phyloP scores from a whole-genome alignment of 2,329 filamentous ascomycete species.

The Colletotrichum tanaceti region DNA sequence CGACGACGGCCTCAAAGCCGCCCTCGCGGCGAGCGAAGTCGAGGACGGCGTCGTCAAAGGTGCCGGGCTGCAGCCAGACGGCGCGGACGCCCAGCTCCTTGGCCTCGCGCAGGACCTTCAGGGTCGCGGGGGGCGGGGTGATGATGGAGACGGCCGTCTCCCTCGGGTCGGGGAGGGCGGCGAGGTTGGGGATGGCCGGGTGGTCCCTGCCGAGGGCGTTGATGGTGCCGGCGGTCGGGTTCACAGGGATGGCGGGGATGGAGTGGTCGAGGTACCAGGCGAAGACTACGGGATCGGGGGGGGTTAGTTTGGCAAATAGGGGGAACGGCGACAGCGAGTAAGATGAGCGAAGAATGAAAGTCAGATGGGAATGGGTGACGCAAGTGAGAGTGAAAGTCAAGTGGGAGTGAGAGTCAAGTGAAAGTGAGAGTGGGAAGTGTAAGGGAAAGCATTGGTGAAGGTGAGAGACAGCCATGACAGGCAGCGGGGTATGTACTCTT shows the following conservation, averaged over 20 bases:
- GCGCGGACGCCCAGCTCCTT: constrained; percentile 77
- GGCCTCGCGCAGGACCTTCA: constrained; percentile 80
- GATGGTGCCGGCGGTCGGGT: constrained; percentile 76
- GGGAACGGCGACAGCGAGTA: background rate
- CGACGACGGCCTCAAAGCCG: constrained; percentile 77
- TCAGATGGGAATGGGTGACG: background rate
- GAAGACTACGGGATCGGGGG: constrained; percentile 76
- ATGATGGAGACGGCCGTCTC: constrained; percentile 86
- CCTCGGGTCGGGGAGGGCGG: constrained; percentile 71
- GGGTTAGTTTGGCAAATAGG: constrained; percentile 11
- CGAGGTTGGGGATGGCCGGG: constrained; percentile 73
- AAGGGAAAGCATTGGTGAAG: background rate
- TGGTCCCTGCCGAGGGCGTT: constrained; percentile 62
- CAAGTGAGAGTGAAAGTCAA: constrained; percentile 6
- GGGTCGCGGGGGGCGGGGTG: constrained; percentile 83
- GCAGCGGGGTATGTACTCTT: constrained; percentile 73
- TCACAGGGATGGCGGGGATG: constrained; percentile 84
- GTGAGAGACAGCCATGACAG: background rate
- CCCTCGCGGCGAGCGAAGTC: constrained; percentile 71
- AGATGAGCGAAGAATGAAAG: background rate
- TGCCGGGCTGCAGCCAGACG: constrained; percentile 93
- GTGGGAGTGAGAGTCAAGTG: too few relatives aligned
- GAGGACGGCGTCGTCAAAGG: constrained; percentile 81
- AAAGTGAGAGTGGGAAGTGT: too few relatives aligned
- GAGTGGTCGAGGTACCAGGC: constrained; percentile 85